These are phyloP conservation scores for Cystobasidium pallidum DNA, from an alignment of 1,284 basidiomycete genomes.

Conservation along the genomic window DNA sequence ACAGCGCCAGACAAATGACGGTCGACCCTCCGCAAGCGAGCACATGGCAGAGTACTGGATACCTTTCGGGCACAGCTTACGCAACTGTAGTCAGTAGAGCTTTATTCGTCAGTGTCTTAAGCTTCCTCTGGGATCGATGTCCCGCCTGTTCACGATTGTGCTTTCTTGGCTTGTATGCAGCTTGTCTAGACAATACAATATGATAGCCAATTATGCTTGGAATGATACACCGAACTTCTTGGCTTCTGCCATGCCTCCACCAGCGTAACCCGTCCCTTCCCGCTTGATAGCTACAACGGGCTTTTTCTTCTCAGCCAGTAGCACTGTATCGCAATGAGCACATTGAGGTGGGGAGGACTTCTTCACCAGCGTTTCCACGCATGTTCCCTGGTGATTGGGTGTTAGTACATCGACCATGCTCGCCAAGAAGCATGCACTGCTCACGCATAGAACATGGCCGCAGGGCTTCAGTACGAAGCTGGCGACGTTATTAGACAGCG, in stretches of 20 bases:
- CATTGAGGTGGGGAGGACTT: slow-evolving; percentile 47
- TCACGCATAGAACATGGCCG: slow-evolving; percentile 51
- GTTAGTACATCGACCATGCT: neutral
- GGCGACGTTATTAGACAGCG: slow-evolving; percentile 73
- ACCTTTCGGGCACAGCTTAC: neutral
- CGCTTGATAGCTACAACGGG: slow-evolving; percentile 49
- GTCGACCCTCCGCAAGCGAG: neutral
- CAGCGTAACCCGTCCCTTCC: slow-evolving; percentile 52
- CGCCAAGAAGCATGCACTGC: no score
- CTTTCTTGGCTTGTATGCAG: no score
- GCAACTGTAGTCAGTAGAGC: neutral
- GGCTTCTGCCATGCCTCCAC: slow-evolving; percentile 50
- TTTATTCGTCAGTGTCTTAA: neutral
- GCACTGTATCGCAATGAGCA: slow-evolving; percentile 48
- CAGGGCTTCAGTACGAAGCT: slow-evolving; percentile 59
- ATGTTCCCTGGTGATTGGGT: slow-evolving; percentile 43
- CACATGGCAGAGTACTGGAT: neutral
- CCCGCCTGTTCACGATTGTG: no score
- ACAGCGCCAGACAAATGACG: neutral
- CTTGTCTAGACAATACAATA: no score
- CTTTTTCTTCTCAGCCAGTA: slow-evolving; percentile 46
- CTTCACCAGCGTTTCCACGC: slow-evolving; percentile 51
- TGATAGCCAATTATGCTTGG: no score
- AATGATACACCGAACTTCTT: slow-evolving; percentile 50
- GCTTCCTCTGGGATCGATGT: no score